Evolutionary conservation across 495 filamentous ascomycete species (phyloP).

Genomic region (Parathielavia hyrcaniae): DNA sequence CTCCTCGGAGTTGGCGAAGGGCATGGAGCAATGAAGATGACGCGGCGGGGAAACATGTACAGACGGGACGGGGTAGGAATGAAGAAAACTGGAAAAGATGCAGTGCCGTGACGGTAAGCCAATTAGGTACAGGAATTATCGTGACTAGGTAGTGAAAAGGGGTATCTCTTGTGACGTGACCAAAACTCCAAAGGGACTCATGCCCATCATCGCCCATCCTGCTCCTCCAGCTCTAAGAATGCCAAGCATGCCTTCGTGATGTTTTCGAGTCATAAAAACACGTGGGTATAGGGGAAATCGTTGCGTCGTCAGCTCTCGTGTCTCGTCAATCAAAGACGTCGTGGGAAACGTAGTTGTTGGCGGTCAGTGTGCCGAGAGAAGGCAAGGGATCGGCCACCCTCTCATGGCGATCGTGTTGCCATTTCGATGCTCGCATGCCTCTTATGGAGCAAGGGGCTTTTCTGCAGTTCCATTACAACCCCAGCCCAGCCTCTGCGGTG

Average conservation of each 20-base stretch:
- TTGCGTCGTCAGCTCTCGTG: constrained; percentile 4
- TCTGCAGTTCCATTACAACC: constrained; percentile 49
- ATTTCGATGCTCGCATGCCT: constrained; percentile 49
- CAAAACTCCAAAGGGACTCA: constrained; percentile 5
- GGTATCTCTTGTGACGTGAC: constrained; percentile 38
- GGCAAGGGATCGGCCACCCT: neutral
- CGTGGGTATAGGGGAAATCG: neutral
- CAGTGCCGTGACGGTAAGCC: too few species aligned
- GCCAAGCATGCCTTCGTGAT: neutral
- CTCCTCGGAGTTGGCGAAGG: too few species aligned
- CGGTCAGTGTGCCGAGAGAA: constrained; percentile 1
- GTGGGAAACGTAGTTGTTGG: neutral
- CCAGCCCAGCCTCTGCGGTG: constrained; percentile 47
- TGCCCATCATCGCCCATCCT: constrained; percentile 3
- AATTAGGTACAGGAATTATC: neutral
- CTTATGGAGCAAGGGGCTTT: constrained; percentile 44
- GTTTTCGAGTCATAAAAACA: constrained; percentile 1
- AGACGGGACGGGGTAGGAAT: neutral
- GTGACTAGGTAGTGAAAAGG: constrained; percentile 18
- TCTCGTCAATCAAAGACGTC: neutral
- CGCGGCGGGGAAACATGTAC: too few species aligned
- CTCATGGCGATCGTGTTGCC: constrained; percentile 28
- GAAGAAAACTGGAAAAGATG: neutral
- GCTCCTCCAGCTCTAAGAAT: neutral
- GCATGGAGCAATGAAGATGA: too few species aligned